A percentile compares a stretch with the other conserved stretches of the same genome.
phyloP scores from a whole-genome alignment of 352 stramenopile genomes.

The Phytopythium helicoides region DNA sequence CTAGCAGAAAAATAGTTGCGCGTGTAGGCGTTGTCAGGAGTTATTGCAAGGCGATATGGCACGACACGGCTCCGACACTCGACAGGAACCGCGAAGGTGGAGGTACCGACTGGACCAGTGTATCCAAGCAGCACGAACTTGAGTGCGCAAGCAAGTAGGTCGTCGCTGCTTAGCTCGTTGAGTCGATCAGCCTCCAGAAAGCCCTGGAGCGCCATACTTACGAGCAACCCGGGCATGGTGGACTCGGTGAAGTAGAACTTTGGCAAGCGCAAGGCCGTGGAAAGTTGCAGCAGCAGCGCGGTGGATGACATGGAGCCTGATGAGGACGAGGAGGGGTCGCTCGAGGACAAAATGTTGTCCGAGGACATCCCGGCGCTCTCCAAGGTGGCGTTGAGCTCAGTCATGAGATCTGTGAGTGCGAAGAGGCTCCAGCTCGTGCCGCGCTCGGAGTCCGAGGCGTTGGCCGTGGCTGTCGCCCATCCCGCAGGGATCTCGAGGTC shows the following conservation, averaged over 20 bases:
- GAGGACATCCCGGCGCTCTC: slow-evolving; percentile 4
- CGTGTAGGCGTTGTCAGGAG: slow-evolving; percentile 66
- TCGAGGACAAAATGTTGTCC: background rate
- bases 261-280: slow-evolving; percentile 31
- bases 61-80: slow-evolving; percentile 53
- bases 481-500: slow-evolving; percentile 45
- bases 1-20: slow-evolving; percentile 49
- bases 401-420: slow-evolving; percentile 20
- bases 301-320: slow-evolving; percentile 3
- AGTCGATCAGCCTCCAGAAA: slow-evolving; percentile 44
- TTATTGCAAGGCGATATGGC: slow-evolving; percentile 73
- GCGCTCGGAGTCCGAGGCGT: slow-evolving; percentile 22
- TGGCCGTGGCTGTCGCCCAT: slow-evolving; percentile 36
- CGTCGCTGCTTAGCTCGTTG: slow-evolving; percentile 31
- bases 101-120: slow-evolving; percentile 33
- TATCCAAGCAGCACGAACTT: slow-evolving; percentile 53
- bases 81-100: slow-evolving; percentile 38
- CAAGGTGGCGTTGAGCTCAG: slow-evolving; percentile 15
- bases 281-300: slow-evolving; percentile 16
- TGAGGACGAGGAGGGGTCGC: background rate
- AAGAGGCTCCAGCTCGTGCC: slow-evolving; percentile 52
- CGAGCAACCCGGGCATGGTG: slow-evolving; percentile 56
- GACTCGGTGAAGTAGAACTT: slow-evolving; percentile 69
- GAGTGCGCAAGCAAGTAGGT: slow-evolving; percentile 38
- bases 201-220: slow-evolving; percentile 47